Conservation (phyloP, 1,284 basidiomycete species). For the Phlebopus sp. region DNA sequence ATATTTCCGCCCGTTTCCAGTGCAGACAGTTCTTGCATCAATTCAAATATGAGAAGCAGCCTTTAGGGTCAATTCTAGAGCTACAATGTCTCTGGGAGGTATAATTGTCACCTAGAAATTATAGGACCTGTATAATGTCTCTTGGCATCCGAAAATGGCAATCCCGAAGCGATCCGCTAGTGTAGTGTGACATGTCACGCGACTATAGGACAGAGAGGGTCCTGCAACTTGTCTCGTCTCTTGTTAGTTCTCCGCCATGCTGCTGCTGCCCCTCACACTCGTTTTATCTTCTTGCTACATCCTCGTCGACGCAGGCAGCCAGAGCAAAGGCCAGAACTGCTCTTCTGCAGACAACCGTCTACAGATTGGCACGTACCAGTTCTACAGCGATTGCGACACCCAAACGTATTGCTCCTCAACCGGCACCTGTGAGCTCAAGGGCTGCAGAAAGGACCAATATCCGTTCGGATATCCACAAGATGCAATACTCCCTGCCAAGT, state of each 20-base stretch:
- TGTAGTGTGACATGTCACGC: background rate
- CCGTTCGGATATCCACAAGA: slow-evolving; percentile 61
- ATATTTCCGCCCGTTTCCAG: too few species aligned
- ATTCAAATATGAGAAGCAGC: too few species aligned
- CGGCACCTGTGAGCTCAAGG: slow-evolving; percentile 58
- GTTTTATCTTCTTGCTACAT: slow-evolving; percentile 35
- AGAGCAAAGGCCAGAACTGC: slow-evolving; percentile 49
- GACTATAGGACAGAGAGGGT: background rate
- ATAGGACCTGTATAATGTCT: too few species aligned
- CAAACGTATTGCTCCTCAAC: slow-evolving; percentile 61
- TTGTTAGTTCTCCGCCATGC: slow-evolving; percentile 8
- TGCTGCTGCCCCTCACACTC: slow-evolving; percentile 40
- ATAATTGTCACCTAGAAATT: background rate
- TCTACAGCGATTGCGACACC: slow-evolving; percentile 74
- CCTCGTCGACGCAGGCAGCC: slow-evolving; percentile 41
- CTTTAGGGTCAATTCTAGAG: too few species aligned
- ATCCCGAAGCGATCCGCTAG: background rate
- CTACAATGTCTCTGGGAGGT: background rate
- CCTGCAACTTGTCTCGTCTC: background rate
- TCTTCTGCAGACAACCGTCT: slow-evolving; percentile 58
- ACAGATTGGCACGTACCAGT: slow-evolving; percentile 70
- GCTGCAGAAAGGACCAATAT: slow-evolving; percentile 75
- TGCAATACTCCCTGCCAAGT: slow-evolving; percentile 57
- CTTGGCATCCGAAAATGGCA: background rate
- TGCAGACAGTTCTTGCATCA: too few species aligned